Evolutionary conservation across 768 basidiomycete species (phyloP).

Genomic region (Mycena galopus): DNA sequence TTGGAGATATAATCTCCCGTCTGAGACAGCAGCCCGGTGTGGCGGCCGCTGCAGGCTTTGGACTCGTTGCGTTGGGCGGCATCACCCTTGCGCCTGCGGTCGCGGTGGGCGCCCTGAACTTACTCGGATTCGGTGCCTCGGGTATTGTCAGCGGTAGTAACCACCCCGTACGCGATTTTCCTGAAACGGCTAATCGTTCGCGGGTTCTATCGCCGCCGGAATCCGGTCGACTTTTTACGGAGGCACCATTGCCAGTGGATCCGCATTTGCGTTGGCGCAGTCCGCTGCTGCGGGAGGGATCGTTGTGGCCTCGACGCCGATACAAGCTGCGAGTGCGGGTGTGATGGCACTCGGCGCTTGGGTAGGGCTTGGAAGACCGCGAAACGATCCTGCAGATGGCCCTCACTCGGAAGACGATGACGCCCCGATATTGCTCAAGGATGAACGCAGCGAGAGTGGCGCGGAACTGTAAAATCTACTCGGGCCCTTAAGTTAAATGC

Average conservation of each 20-base stretch:
- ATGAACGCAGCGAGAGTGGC: no score
- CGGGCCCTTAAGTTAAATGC: no score
- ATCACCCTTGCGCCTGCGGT: not conserved
- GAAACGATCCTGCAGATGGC: no score
- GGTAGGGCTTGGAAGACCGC: no score
- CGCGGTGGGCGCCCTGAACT: not conserved
- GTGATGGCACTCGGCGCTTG: constrained; percentile 21
- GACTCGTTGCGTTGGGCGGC: not conserved
- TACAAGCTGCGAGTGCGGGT: constrained; percentile 15
- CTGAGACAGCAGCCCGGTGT: no score
- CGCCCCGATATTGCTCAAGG: no score
- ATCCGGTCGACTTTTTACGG: constrained; percentile 2
- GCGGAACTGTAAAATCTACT: no score
- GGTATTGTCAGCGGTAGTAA: constrained; percentile 7
- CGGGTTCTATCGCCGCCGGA: constrained; percentile 2
- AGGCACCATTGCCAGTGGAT: not conserved
- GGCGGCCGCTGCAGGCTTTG: not conserved
- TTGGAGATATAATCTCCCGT: no score
- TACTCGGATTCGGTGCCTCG: constrained; percentile 5
- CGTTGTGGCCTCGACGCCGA: constrained; percentile 4
- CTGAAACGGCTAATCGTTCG: no score
- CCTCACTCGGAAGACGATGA: no score
- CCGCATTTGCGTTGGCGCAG: constrained; percentile 13
- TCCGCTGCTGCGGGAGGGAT: constrained; percentile 8
- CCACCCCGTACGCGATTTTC: no score